Evolutionary conservation across 177 flowering plant species (phyloP), one percentile per base, ranked within the genome.

Genomic region (Vitis hybrid): DNA sequence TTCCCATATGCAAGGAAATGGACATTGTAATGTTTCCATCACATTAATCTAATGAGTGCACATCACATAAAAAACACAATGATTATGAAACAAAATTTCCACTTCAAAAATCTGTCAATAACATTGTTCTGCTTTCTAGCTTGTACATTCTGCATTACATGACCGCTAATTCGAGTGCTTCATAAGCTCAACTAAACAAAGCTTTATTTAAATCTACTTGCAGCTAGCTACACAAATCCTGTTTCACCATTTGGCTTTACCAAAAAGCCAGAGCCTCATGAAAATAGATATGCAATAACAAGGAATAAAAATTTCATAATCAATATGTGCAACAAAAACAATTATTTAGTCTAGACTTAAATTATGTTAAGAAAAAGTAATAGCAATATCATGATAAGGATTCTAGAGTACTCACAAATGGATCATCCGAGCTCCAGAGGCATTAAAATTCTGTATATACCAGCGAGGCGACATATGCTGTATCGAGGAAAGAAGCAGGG

Each of bases 401-500:
- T 52, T 19, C 6, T 14, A 35, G 30, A 52, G 54, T 58, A 88
- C 97, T 88, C 75, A 94, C 98, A 94, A 74, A 81, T 94, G 98
- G 66, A 94, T 72, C 96, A 92, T 91, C 54, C 76, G 87, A 75
- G 83, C 81, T 80, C 80, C 83, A 67, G 24, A 69, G 17, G 77
- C 69, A 69, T 85, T 83, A 71, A 90, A 94, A 77, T 92, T 94
- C 78, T 78, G 81, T 70, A 92, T 85, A 75, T 91, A 91, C 94
- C 93, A 92, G 49, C 98, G 92, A 60, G 94, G 94, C 18, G 91
- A 87, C 92, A 86, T 78, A 40, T 73, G 72, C 98, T 94, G 91
- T 67, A 80, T 67, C 67, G 75, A 63, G 66, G 11, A 58, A 69
- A 57, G 27, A 46, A 35, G 21, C 13, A 30, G 35, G 21, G 27